Evolutionary conservation across 2,329 filamentous ascomycete genomes (phyloP), one percentile per base, ranked within the genome.

Genomic region (Ophiostoma himal-ulmi): DNA sequence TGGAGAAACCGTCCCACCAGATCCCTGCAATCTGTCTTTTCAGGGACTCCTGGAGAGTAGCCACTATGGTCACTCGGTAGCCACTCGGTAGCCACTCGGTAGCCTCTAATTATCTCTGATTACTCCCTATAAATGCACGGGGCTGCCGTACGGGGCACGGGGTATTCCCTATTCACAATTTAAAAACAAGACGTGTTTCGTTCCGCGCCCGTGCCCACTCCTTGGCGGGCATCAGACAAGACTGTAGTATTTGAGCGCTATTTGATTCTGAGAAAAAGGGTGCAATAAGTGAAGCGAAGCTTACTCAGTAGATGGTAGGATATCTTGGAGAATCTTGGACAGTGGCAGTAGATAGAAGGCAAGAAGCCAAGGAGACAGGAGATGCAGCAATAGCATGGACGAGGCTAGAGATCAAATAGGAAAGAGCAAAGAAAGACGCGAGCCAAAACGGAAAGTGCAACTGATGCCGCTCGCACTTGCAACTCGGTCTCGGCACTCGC

Each of bases 11-110:
- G 57, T 62, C 57, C 26, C 52, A 57, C 7, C 57, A 30, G 57
- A 62, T 62, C 57, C 57, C 57, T 62, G 57, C 26, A 62, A 62
- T 62, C 57, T 62, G 57, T 62, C 57, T 62, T 62, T 62, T 34
- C n/a, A 57, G n/a, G n/a, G 52, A 57, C 52, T n/a, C n/a, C n/a
- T 57, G 8, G 13, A 48, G 14, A n/a, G 20, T 17, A 48, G 44
- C 44, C 44, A 48, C 44, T 48, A 17, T 44, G 14, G 30, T 44
- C 39, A 44, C 4, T 44, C 30, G 30, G 39, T 48, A n/a, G 20
- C 14, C 44, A 13, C 52, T 57, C 2, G 5, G 52, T 17, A 48
- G 30, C 30, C 30, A 30, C 30, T 30, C 30, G 30, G 30, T 30
- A 30, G 30, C 22, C 52, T 11, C 52, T n/a, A 30, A 30, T 30